A percentile compares a stretch with the other conserved stretches of the same genome.
Conservation (phyloP, 805 yeast species). For the Cyberlindnera mrakii region DNA sequence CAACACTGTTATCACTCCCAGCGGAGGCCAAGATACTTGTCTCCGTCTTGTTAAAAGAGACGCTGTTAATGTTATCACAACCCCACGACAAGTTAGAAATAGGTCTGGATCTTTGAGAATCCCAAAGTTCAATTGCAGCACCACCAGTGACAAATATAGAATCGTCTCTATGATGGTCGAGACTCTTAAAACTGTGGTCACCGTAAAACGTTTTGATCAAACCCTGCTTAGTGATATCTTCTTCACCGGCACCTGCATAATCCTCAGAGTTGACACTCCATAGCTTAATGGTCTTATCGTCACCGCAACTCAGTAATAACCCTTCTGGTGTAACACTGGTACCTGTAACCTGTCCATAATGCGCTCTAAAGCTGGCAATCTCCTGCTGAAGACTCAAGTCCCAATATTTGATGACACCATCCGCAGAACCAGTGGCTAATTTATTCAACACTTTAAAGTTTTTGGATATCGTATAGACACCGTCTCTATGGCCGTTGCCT, state of each 20-base stretch:
- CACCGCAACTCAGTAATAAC: slow-evolving; percentile 76
- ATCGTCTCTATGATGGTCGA: slow-evolving; percentile 81
- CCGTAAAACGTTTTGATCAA: slow-evolving; percentile 76
- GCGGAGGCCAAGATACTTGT: slow-evolving; percentile 84
- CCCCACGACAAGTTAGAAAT: slow-evolving; percentile 87
- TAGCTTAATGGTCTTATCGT: slow-evolving; percentile 80
- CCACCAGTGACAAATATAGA: slow-evolving; percentile 88
- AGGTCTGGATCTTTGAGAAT: slow-evolving; percentile 71
- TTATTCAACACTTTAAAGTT: slow-evolving; percentile 63
- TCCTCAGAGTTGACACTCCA: slow-evolving; percentile 73
- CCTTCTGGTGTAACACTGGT: slow-evolving; percentile 53
- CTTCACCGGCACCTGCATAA: slow-evolving; percentile 32
- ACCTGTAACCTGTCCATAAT: slow-evolving; percentile 85
- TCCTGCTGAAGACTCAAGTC: slow-evolving; percentile 77
- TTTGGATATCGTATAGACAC: slow-evolving; percentile 82
- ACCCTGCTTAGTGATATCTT: slow-evolving; percentile 38
- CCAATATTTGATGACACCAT: slow-evolving; percentile 94
- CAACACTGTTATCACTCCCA: slow-evolving; percentile 85
- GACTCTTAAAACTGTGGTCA: slow-evolving; percentile 73
- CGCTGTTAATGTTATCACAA: slow-evolving; percentile 80
- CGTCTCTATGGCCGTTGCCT: slow-evolving; percentile 94
- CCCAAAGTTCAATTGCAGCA: slow-evolving; percentile 88
- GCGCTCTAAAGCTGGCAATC: slow-evolving; percentile 74
- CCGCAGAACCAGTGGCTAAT: slow-evolving; percentile 90
- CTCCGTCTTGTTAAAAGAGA: slow-evolving; percentile 85